Evolutionary conservation across 257 asterid genomes (phyloP), one percentile per base, ranked within the genome.

Genomic region (Solanum clarkiae): DNA sequence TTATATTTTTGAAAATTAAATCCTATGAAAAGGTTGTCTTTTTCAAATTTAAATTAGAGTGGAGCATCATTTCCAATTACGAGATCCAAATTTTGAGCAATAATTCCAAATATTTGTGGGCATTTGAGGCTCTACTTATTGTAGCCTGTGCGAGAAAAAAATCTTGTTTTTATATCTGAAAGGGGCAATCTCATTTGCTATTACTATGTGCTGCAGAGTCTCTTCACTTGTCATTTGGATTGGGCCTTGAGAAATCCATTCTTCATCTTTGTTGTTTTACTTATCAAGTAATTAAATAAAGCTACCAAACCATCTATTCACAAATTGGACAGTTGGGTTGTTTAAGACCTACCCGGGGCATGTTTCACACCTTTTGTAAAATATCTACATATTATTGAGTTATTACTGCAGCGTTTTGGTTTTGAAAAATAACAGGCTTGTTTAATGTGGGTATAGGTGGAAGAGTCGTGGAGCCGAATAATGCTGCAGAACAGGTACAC

Each of bases 401-500:
- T 83, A 83, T 51, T 83, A 26, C 79, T 51, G 40, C 56, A 63
- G 47, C 24, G 12, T 77, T 68, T 68, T 26, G 57, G 42, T 44
- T 24, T 63, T 88, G 87, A 89, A 51, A 57, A 87, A 84, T 44
- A 57, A 47, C 85, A 53, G 75, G 77, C 87, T 89, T 80, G 80
- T 84, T 69, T 87, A 79, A 84, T 88, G 85, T 66, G 53, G 89
- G 84, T 87, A 88, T 91, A 97, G 99, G 95, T 86, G 98, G 93
- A 86, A 87, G 95, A 88, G 91, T 87, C 84, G 92, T 86, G 86
- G 99, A 93, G 86, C 88, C 91, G 88, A 95, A 93, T 88, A 93
- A 88, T 88, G 87, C 90, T 87, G 88, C 98, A 16, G 99, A 93
- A 81, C 93, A 97, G 98, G 99, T 95, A 87, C 70, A 84, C 80